These are phyloP conservation scores for Globisporangium emineosum DNA, from an alignment of 352 stramenopile genomes.

Conservation along the genomic window DNA sequence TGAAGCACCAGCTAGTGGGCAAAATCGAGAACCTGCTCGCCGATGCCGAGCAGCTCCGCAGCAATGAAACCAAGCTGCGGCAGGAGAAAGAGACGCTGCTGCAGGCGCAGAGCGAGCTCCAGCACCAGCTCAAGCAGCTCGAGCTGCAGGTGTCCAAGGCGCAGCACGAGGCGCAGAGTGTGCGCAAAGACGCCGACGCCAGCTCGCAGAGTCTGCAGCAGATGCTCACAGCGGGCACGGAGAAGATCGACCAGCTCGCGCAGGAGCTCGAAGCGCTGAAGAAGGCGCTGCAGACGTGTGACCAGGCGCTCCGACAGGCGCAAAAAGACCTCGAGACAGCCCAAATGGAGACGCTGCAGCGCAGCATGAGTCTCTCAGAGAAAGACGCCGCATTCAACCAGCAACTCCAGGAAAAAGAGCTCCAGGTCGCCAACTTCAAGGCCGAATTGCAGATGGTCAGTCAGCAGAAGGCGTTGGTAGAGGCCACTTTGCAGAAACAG, in stretches of 20 bases:
- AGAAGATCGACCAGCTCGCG: slow-evolving; percentile 43
- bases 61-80: slow-evolving; percentile 44
- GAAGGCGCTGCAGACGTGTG: slow-evolving; percentile 33
- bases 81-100: slow-evolving; percentile 51
- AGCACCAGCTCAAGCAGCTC: slow-evolving; percentile 32
- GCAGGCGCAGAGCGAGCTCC: slow-evolving; percentile 31
- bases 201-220: slow-evolving; percentile 43
- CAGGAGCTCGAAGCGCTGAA: slow-evolving; percentile 38
- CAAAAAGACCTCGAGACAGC: slow-evolving; percentile 44
- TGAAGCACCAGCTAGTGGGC: slow-evolving; percentile 49
- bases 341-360: slow-evolving; percentile 43
- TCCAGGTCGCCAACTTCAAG: slow-evolving; percentile 34
- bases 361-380: slow-evolving; percentile 35
- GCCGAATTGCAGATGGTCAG: slow-evolving; percentile 22
- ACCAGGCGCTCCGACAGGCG: slow-evolving; percentile 34
- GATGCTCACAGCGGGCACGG: slow-evolving; percentile 30
- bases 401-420: slow-evolving; percentile 34
- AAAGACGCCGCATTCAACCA: slow-evolving; percentile 29
- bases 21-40: slow-evolving; percentile 63
- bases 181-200: slow-evolving; percentile 46
- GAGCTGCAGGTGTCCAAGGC: slow-evolving; percentile 44
- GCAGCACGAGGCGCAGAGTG: slow-evolving; percentile 46
- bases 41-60: slow-evolving; percentile 44
- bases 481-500: slow-evolving; percentile 18
- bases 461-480: slow-evolving; percentile 21